Evolutionary conservation across 2,329 filamentous ascomycete species (phyloP).

Genomic region (Beauveria bassiana): DNA sequence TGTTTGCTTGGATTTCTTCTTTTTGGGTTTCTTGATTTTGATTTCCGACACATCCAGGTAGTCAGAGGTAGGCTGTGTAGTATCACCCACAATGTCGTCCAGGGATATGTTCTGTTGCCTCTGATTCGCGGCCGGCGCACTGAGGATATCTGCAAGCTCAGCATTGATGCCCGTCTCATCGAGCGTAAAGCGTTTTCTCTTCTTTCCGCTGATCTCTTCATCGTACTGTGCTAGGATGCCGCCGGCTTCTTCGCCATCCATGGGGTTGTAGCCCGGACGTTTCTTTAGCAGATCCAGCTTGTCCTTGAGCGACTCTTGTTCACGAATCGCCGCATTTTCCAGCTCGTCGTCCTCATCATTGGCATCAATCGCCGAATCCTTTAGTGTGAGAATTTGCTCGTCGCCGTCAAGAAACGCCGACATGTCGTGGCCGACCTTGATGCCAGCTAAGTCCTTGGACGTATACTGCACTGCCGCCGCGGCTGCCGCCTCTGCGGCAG

Average conservation of each 20-base stretch:
- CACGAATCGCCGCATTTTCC: slow-evolving; percentile 57
- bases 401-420: slow-evolving; percentile 72
- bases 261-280: slow-evolving; percentile 80
- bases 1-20: slow-evolving; percentile 74
- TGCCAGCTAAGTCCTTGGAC: slow-evolving; percentile 75
- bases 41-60: slow-evolving; percentile 81
- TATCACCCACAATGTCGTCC: slow-evolving; percentile 56
- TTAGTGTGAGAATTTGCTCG: slow-evolving; percentile 89
- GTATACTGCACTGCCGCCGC: slow-evolving; percentile 65
- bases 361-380: slow-evolving; percentile 68
- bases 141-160: slow-evolving; percentile 51
- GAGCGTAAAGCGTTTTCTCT: slow-evolving; percentile 78
- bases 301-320: slow-evolving; percentile 66
- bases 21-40: slow-evolving; percentile 93
- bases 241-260: slow-evolving; percentile 56
- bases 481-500: slow-evolving; percentile 61
- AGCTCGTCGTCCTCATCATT: slow-evolving; percentile 86
- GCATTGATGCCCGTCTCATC: slow-evolving; percentile 66
- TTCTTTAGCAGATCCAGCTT: slow-evolving; percentile 84
- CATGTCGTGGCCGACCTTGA: slow-evolving; percentile 86
- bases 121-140: slow-evolving; percentile 43
- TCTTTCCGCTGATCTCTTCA: slow-evolving; percentile 88
- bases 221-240: slow-evolving; percentile 85
- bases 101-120: slow-evolving; percentile 68
- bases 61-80: slow-evolving; percentile 54